Conservation (phyloP, 306 rosid genomes). For the Hippophae rhamnoides region DNA sequence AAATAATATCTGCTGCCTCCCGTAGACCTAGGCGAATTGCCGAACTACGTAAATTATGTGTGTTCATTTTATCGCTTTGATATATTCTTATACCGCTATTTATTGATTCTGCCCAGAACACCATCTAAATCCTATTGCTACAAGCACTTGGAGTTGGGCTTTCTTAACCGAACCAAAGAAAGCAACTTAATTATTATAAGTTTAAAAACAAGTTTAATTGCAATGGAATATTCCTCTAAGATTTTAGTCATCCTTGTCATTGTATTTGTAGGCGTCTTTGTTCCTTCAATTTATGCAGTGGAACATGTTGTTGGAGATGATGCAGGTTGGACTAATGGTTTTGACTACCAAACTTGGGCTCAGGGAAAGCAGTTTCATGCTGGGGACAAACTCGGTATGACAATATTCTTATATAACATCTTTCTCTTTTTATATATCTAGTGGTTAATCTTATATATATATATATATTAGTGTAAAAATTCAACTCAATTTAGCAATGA, state of each 20-base stretch:
- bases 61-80: too few relatives aligned
- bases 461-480: not conserved
- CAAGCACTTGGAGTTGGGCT: too few relatives aligned
- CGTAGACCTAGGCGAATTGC: too few relatives aligned
- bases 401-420: not conserved
- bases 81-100: too few relatives aligned
- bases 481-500: not conserved
- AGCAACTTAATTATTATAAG: too few relatives aligned
- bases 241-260: conserved; percentile 11
- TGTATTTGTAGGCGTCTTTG: conserved; percentile 9
- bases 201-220: too few relatives aligned
- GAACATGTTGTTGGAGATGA: conserved; percentile 26
- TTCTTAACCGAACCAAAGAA: too few relatives aligned
- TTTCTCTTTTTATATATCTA: not conserved
- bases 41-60: too few relatives aligned
- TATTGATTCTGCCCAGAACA: too few relatives aligned
- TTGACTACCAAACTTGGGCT: conserved; percentile 27
- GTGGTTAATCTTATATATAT: too few relatives aligned
- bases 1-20: too few relatives aligned
- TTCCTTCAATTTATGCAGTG: conserved; percentile 14
- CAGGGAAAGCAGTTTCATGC: conserved; percentile 21
- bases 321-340: conserved; percentile 19
- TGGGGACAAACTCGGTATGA: conserved; percentile 32
- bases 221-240: not conserved
- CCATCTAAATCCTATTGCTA: too few relatives aligned